A percentile compares a stretch with the other conserved stretches of the same genome.
phyloP scores from a whole-genome alignment of 139 green algal genomes.

The Haematococcus sp. region DNA sequence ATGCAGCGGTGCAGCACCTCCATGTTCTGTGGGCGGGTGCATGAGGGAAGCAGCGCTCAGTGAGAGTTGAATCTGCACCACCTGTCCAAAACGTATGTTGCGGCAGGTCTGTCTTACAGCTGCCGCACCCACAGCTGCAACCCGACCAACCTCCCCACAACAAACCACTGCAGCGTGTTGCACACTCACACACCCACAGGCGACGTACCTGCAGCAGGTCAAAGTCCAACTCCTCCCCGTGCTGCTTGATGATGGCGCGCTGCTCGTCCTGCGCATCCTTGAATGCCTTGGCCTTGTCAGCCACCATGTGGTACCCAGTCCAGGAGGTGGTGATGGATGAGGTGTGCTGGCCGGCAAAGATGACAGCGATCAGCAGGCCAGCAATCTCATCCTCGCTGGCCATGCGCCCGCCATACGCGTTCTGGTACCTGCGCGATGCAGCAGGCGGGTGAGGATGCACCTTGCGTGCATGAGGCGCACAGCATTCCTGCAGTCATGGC shows the following conservation, averaged over 20 bases:
- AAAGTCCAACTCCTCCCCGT: constrained; percentile 1
- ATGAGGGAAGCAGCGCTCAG: too few relatives aligned
- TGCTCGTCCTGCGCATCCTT: constrained; percentile 72
- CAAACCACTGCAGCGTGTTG: too few relatives aligned
- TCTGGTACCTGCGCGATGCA: constrained; percentile 59
- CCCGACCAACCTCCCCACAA: too few relatives aligned
- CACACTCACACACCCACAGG: too few relatives aligned
- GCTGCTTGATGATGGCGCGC: constrained; percentile 54
- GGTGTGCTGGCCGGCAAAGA: constrained; percentile 99
- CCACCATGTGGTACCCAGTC: constrained; percentile 81
- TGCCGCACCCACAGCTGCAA: too few relatives aligned
- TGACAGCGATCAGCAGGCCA: constrained; percentile 94
- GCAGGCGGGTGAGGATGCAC: neutral
- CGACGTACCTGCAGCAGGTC: neutral
- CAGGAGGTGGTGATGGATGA: constrained; percentile 92
- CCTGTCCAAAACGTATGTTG: too few relatives aligned
- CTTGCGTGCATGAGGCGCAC: neutral
- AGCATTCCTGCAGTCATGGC: neutral
- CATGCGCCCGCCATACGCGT: constrained; percentile 69
- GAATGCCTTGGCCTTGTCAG: constrained; percentile 44
- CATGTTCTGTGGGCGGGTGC: neutral
- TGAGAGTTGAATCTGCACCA: too few relatives aligned
- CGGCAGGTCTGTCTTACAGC: too few relatives aligned
- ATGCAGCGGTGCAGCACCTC: constrained; percentile 79
- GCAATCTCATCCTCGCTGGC: constrained; percentile 91